These are phyloP conservation scores for Uronychia binucleata DNA, from an alignment of 73 alveolate species.

Conservation along the genomic window DNA sequence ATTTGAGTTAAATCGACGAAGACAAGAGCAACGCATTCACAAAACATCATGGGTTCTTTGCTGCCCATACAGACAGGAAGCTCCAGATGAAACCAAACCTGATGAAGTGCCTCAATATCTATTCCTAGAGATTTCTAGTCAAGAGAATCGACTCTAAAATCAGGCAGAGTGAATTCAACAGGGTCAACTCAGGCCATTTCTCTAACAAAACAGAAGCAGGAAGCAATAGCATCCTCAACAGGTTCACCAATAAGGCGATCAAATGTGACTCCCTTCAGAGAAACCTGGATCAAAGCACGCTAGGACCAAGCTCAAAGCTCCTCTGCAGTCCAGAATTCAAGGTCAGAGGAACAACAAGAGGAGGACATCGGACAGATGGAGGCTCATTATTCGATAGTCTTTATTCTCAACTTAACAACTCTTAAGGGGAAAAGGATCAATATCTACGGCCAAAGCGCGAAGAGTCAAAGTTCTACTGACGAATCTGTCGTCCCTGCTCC, in stretches of 20 bases:
- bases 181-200: no score
- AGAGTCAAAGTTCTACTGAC: background rate
- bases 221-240: no score
- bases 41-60: background rate
- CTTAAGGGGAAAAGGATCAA: background rate
- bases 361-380: no score
- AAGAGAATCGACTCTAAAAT: background rate
- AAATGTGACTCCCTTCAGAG: no score
- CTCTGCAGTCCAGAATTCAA: no score
- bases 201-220: no score
- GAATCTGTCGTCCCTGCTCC: background rate
- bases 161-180: no score
- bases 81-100: background rate
- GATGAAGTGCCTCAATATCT: background rate
- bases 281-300: no score
- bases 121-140: background rate
- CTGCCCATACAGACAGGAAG: background rate
- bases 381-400: background rate
- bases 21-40: background rate
- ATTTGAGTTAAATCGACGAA: background rate
- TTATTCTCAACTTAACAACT: background rate
- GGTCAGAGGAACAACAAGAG: no score
- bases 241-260: no score
- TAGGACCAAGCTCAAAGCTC: no score
- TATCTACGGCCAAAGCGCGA: background rate